Conservation (phyloP, 2,329 filamentous ascomycete species). For the Penicillium sp. region DNA sequence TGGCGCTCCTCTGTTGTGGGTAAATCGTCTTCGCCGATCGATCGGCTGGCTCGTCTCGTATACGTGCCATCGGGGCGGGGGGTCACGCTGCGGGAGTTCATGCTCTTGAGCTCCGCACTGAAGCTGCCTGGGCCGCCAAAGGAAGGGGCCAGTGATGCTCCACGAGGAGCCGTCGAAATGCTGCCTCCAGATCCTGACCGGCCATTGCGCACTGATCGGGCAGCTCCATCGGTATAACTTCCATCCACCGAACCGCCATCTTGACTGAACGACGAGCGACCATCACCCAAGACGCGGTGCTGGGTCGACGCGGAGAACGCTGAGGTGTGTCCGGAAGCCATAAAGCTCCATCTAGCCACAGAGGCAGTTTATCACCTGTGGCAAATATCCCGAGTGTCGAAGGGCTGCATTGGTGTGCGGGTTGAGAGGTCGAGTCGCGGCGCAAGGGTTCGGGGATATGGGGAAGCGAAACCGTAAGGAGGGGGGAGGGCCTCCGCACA, state of each 20-base stretch:
- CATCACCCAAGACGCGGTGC: conserved; percentile 39
- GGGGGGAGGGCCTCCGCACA: conserved; percentile 19
- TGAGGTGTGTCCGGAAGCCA: conserved; percentile 47
- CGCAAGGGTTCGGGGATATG: conserved; percentile 24
- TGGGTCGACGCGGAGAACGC: conserved; percentile 44
- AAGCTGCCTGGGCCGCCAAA: conserved; percentile 78
- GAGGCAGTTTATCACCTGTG: conserved; percentile 37
- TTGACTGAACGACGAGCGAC: conserved; percentile 39
- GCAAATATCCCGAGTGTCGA: conserved; percentile 23
- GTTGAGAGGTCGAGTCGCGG: conserved; percentile 17
- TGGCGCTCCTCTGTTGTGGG: conserved; percentile 70
- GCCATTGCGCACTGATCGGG: conserved; percentile 37
- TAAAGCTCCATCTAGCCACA: conserved; percentile 45
- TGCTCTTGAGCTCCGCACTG: conserved; percentile 78
- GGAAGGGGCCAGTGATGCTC: conserved; percentile 66
- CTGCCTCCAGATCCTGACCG: conserved; percentile 58
- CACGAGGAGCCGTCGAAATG: conserved; percentile 66
- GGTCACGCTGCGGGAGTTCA: conserved; percentile 63
- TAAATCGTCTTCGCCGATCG: conserved; percentile 62
- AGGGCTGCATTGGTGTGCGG: conserved; percentile 34
- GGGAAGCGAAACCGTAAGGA: conserved; percentile 17
- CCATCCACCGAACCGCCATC: conserved; percentile 40
- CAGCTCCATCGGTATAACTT: conserved; percentile 38
- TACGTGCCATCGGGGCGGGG: conserved; percentile 58
- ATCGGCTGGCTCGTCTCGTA: conserved; percentile 45